Evolutionary conservation across 495 filamentous ascomycete genomes (phyloP).

Genomic region (Xylaria acuta): DNA sequence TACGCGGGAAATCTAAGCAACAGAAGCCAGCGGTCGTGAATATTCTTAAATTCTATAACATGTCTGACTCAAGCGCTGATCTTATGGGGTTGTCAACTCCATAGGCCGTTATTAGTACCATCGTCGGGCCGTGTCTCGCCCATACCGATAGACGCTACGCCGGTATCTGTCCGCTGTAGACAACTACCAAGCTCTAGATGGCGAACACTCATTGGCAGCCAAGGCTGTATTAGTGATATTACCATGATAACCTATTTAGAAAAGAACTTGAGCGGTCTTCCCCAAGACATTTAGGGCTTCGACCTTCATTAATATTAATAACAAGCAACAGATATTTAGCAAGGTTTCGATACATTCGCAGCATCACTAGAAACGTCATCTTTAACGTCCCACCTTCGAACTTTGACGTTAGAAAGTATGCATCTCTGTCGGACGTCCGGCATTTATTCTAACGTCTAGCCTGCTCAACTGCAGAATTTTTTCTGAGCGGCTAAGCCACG

Average conservation of each 20-base stretch:
- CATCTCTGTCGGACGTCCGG: neutral
- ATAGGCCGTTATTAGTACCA: neutral
- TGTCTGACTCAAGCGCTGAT: neutral
- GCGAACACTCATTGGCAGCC: neutral
- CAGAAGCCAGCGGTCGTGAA: neutral
- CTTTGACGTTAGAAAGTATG: neutral
- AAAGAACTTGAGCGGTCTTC: neutral
- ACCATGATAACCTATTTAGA: neutral
- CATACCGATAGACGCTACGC: neutral
- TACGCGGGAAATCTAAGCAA: neutral
- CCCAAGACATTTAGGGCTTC: neutral
- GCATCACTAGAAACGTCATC: neutral
- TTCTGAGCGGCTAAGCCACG: neutral
- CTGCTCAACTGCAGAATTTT: neutral
- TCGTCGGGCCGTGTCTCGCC: neutral
- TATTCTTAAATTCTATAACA: neutral
- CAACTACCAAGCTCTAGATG: neutral
- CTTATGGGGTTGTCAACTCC: neutral
- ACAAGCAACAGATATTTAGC: neutral
- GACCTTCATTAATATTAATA: neutral
- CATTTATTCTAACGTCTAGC: neutral
- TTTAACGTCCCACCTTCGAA: neutral
- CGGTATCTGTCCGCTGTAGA: neutral
- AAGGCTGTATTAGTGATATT: neutral
- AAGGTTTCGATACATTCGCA: neutral